phyloP scores from a whole-genome alignment of 768 basidiomycete genomes.

The Pleurotus eryngii region DNA sequence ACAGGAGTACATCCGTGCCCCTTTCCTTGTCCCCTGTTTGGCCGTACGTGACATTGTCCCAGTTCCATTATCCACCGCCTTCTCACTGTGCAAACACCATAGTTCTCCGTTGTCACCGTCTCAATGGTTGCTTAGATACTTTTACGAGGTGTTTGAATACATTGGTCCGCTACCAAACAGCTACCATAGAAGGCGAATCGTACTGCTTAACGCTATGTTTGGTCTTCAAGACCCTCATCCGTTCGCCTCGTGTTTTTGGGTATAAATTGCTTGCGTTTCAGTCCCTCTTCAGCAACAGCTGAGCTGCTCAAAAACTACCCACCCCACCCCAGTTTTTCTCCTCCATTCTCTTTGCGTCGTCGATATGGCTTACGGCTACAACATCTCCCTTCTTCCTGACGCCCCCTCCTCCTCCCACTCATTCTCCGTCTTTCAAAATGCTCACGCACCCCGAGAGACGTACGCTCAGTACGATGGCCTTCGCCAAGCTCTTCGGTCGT shows the following conservation, averaged over 20 bases:
- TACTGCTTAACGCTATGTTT: not conserved
- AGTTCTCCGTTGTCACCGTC: not conserved
- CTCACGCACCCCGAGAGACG: slow-evolving; percentile 35
- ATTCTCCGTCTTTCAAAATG: slow-evolving; percentile 33
- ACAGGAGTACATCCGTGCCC: not conserved
- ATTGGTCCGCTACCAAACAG: not conserved
- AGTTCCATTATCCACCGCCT: not conserved
- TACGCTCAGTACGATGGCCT: slow-evolving; percentile 37
- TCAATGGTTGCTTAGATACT: slow-evolving; percentile 7
- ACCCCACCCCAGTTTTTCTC: not conserved
- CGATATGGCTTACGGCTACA: slow-evolving; percentile 28
- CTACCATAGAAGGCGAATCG: not conserved
- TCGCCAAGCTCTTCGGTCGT: slow-evolving; percentile 29
- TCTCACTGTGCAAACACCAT: not conserved
- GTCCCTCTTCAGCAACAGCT: slow-evolving; percentile 1
- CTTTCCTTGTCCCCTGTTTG: not conserved
- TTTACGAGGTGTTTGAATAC: slow-evolving; percentile 1
- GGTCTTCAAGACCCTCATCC: not conserved
- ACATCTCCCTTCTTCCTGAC: slow-evolving; percentile 22
- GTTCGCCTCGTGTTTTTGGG: slow-evolving; percentile 1
- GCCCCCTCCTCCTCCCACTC: slow-evolving; percentile 23
- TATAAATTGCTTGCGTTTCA: not conserved
- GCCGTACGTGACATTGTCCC: slow-evolving; percentile 1
- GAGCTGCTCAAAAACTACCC: slow-evolving; percentile 6
- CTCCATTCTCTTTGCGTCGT: slow-evolving; percentile 11